Conservation (phyloP, 805 yeast genomes). For the Saturnispora quitensis region DNA sequence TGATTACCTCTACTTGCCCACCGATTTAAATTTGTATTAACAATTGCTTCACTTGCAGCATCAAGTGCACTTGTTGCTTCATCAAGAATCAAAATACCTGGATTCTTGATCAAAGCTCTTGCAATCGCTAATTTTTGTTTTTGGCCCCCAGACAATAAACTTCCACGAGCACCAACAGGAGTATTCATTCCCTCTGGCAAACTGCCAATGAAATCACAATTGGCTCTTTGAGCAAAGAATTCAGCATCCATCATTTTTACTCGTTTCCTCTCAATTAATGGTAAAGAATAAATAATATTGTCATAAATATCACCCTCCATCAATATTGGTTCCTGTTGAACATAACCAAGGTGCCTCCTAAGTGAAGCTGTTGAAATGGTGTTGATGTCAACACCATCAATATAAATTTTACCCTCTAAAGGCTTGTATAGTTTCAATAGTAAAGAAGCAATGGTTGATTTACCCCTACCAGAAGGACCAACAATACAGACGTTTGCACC, state of each 20-base stretch:
- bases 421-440: constrained; percentile 82
- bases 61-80: constrained; percentile 93
- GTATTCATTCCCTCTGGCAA: constrained; percentile 83
- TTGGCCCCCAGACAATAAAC: constrained; percentile 59
- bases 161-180: constrained; percentile 74
- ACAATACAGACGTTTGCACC: constrained; percentile 91
- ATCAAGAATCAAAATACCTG: constrained; percentile 53
- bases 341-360: constrained; percentile 73
- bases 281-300: constrained; percentile 70
- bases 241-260: constrained; percentile 52
- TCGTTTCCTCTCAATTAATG: constrained; percentile 36
- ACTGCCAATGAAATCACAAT: constrained; percentile 62
- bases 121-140: constrained; percentile 74
- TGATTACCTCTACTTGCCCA: constrained; percentile 31
- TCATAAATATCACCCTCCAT: constrained; percentile 83
- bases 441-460: constrained; percentile 79
- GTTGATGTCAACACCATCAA: constrained; percentile 60
- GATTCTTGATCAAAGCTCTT: constrained; percentile 59
- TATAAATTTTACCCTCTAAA: constrained; percentile 47
- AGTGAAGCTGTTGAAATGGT: constrained; percentile 68
- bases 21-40: constrained; percentile 59
- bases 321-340: constrained; percentile 85
- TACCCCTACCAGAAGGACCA: constrained; percentile 95
- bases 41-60: constrained; percentile 76
- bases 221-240: constrained; percentile 62